These are phyloP conservation scores for Fusarium sulawesiense DNA, from an alignment of 2,329 filamentous ascomycete genomes.

Conservation along the genomic window DNA sequence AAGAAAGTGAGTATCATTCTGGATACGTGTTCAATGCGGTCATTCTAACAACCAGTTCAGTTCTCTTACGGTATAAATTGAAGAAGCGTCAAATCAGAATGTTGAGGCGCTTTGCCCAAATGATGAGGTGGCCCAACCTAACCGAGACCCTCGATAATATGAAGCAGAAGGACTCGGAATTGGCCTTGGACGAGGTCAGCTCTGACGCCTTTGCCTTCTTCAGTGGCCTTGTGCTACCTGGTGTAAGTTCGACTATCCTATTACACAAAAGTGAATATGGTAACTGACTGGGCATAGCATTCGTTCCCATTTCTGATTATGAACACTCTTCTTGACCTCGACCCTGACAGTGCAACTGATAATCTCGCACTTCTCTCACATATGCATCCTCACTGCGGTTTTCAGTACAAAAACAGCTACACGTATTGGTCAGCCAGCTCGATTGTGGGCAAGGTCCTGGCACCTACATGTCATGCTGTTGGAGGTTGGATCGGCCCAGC, in stretches of 20 bases:
- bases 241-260: conserved; percentile 58
- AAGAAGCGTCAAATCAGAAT: conserved; percentile 76
- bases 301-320: conserved; percentile 80
- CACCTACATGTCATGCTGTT: conserved; percentile 75
- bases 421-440: conserved; percentile 81
- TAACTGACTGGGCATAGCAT: conserved; percentile 51
- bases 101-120: conserved; percentile 74
- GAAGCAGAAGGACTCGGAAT: conserved; percentile 68
- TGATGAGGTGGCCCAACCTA: conserved; percentile 83
- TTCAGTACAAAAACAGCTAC: conserved; percentile 78
- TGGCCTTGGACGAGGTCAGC: conserved; percentile 68
- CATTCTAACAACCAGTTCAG: conserved; percentile 42
- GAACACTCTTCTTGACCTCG: conserved; percentile 81
- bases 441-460: conserved; percentile 81
- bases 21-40: not conserved
- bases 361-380: conserved; percentile 75
- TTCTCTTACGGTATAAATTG: conserved; percentile 72
- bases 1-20: conserved; percentile 57
- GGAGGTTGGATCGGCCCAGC: conserved; percentile 82
- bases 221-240: conserved; percentile 77
- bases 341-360: conserved; percentile 74
- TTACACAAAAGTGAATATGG: not conserved
- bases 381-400: conserved; percentile 75
- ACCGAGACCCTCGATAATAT: conserved; percentile 71
- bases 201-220: conserved; percentile 83